A percentile compares a stretch with the other conserved stretches of the same genome.
phyloP scores from a whole-genome alignment of 305 asterid genomes.

The Plantago lanceolata region DNA sequence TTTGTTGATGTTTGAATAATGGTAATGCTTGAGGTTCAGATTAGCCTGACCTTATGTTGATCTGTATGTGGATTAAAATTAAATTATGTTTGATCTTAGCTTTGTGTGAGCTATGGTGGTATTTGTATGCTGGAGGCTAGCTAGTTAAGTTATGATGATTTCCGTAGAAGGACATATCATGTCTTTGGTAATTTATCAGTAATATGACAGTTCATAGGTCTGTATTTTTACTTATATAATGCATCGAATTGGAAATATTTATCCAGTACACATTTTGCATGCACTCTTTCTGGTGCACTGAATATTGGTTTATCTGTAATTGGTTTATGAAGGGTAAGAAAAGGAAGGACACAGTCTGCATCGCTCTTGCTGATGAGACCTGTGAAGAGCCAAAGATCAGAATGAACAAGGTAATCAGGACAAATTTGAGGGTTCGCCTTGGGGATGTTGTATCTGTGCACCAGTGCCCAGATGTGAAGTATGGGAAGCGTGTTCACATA shows the following conservation, averaged over 20 bases:
- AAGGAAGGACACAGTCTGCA: slow-evolving; percentile 73
- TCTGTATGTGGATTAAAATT: not conserved
- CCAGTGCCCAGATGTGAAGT: slow-evolving; percentile 81
- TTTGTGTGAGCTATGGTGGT: not conserved
- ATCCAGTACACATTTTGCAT: not conserved
- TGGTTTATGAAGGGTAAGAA: slow-evolving; percentile 59
- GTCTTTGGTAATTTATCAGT: not conserved
- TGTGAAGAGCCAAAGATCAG: slow-evolving; percentile 78
- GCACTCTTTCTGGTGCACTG: not conserved
- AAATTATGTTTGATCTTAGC: no score
- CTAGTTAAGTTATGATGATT: not conserved
- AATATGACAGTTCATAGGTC: no score
- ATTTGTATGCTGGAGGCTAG: not conserved
- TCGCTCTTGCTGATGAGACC: slow-evolving; percentile 71
- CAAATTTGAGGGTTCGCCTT: slow-evolving; percentile 71
- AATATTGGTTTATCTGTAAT: slow-evolving; percentile 14
- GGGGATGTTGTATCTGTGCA: slow-evolving; percentile 82
- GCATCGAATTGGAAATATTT: not conserved
- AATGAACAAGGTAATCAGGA: slow-evolving; percentile 76
- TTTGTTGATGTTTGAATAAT: no score
- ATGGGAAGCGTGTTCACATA: slow-evolving; percentile 74
- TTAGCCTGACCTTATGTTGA: no score
- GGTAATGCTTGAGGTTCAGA: no score
- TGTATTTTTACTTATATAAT: no score
- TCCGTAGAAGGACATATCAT: not conserved